Evolutionary conservation across 257 asterid genomes (phyloP).

Genomic region (Solanum virginianum): DNA sequence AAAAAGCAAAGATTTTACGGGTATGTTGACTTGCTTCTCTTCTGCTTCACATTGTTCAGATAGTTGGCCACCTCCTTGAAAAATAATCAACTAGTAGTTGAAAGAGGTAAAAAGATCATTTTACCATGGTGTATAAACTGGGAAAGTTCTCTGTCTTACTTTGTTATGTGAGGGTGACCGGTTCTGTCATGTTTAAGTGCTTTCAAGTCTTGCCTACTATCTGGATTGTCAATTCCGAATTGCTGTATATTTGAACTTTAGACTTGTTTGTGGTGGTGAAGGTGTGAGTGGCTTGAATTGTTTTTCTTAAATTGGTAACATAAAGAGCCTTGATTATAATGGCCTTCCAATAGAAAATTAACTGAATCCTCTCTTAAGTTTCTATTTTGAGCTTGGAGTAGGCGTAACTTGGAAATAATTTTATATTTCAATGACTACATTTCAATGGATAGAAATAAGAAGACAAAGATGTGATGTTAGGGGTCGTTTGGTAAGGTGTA

Average conservation of each 20-base stretch:
- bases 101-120: not conserved
- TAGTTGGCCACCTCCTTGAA: not conserved
- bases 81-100: not conserved
- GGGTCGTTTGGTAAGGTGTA: no score
- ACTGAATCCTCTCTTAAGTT: not conserved
- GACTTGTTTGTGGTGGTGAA: not conserved
- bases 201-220: not conserved
- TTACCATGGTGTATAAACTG: not conserved
- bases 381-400: not conserved
- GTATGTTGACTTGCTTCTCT: conserved; percentile 27
- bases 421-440: not conserved
- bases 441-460: not conserved
- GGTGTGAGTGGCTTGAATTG: not conserved
- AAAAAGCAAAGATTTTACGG: conserved; percentile 96
- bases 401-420: not conserved
- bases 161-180: not conserved
- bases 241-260: not conserved
- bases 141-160: not conserved
- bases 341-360: not conserved
- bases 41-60: not conserved
- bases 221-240: not conserved
- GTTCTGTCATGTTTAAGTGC: not conserved
- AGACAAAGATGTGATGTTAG: not conserved
- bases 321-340: not conserved
- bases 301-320: no score